Base-by-base conservation (phyloP, 306 rosid species). In the Vicia faba region DNA sequence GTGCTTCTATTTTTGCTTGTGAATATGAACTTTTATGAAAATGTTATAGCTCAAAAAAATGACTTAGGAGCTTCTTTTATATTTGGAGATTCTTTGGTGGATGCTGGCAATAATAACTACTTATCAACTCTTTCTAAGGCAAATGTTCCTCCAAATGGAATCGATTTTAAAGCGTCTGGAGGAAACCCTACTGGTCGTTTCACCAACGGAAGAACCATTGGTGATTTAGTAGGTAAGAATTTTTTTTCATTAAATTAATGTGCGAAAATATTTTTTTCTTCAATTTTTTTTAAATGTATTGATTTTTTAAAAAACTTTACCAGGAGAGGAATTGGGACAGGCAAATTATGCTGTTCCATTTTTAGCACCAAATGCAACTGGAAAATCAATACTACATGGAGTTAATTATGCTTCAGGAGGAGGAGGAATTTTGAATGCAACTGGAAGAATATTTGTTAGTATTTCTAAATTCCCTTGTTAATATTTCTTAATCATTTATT, bases 401-500 rank as follows among this genome's bases (percentile, higher is more conserved):
- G 99, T 93, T 64, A 93, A 93, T 69, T 93, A 93, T 65, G 99
- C 97, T 65, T 93, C 99, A 0, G 99, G 99, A 44, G 99, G 96
- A 39, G 99, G 95, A 65, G 97, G 99, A 41, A 85, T 90, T 69
- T 56, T 93, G 54, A 93, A 93, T 66, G 90, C 99, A n/a, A 93
- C 99, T 12, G 97, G 99, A 75, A 85, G 90, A 86, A 90, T 93
- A 78, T 90, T 93, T 86, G 97, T 93, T 3, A 68, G 92, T 55
- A 57, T 35, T 58, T 20, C 49, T 41, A 25, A 25, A 5, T 46
- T n/a, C n/a, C n/a, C n/a, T 93, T 86, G 97, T 93, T 3, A 68
- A 90, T 55, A 57, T 35, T 58, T 20, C 49, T 41, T 33, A 25
- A 5, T 46, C 23, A 35, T 14, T 26, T 25, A 50, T 18, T 63